Evolutionary conservation across 768 basidiomycete species (phyloP).

Genomic region (Thelephora ganbajun): DNA sequence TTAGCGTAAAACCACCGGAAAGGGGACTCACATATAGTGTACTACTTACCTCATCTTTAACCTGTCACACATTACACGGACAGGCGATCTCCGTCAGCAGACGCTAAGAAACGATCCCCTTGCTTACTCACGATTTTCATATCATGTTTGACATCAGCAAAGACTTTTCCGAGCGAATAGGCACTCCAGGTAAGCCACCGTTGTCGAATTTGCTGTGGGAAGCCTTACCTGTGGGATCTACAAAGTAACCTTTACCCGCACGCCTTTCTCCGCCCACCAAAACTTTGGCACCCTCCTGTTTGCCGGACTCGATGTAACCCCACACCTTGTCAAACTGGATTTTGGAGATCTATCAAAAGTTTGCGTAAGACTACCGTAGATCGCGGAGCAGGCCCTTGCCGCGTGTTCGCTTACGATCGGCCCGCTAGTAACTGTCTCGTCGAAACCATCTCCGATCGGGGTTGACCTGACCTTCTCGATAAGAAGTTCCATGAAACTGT

Average conservation of each 20-base stretch:
- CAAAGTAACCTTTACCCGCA: constrained; percentile 67
- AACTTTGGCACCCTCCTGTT: constrained; percentile 67
- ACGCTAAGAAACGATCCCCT: constrained; percentile 2
- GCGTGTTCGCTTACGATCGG: constrained; percentile 48
- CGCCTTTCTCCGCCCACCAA: constrained; percentile 73
- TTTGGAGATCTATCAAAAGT: constrained; percentile 50
- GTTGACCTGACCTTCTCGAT: constrained; percentile 54
- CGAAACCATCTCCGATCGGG: constrained; percentile 71
- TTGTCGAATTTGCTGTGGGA: constrained; percentile 16
- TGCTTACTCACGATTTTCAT: constrained; percentile 68
- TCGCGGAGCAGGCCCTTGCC: not conserved
- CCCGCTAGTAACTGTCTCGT: constrained; percentile 60
- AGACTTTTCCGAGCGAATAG: constrained; percentile 34
- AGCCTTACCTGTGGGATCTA: constrained; percentile 90
- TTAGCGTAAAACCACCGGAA: not conserved
- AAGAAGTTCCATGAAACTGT: constrained; percentile 62
- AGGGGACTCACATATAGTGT: not conserved
- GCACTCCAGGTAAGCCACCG: not conserved
- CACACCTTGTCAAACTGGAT: constrained; percentile 77
- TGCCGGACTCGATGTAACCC: constrained; percentile 79
- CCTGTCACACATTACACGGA: too few relatives aligned
- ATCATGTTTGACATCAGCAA: constrained; percentile 60
- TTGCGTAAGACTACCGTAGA: not conserved
- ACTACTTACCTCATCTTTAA: constrained; percentile 49
- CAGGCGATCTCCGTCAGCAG: not conserved